Conservation (phyloP, 2,329 filamentous ascomycete genomes). For the Drechslera avenae region DNA sequence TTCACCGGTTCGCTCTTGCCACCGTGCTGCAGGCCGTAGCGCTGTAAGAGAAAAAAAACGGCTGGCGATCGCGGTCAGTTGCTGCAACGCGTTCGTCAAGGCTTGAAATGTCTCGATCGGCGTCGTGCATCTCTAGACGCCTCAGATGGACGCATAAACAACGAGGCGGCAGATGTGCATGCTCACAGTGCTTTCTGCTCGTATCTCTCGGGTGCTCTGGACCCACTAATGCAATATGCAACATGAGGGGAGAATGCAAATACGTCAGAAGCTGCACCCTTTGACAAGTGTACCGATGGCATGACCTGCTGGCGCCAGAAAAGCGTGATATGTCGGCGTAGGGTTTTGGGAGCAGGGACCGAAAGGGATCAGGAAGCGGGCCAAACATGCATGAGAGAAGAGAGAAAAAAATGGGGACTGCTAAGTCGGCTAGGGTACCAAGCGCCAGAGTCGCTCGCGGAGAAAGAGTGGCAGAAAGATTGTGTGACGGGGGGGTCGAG, state of each 20-base stretch:
- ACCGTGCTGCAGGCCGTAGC: constrained; percentile 46
- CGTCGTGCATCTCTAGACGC: constrained; percentile 33
- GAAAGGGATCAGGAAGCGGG: constrained; percentile 38
- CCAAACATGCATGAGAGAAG: constrained; percentile 26
- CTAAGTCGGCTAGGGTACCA: constrained; percentile 31
- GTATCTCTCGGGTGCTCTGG: constrained; percentile 36
- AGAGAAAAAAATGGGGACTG: constrained; percentile 36
- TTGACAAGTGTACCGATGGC: constrained; percentile 35
- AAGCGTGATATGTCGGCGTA: constrained; percentile 27
- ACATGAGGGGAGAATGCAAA: constrained; percentile 34
- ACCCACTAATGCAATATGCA: constrained; percentile 44
- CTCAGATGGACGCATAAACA: constrained; percentile 42
- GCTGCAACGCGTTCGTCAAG: constrained; percentile 41
- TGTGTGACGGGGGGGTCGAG: constrained; percentile 39
- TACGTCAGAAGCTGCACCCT: constrained; percentile 43
- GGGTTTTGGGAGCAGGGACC: constrained; percentile 12
- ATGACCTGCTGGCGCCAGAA: constrained; percentile 37
- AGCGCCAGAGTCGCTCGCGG: constrained; percentile 47
- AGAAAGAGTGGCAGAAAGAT: constrained; percentile 42
- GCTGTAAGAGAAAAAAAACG: constrained; percentile 37
- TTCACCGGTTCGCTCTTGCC: constrained; percentile 47
- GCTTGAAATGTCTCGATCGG: constrained; percentile 44
- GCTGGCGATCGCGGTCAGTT: constrained; percentile 41
- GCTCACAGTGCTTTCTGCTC: constrained; percentile 22
- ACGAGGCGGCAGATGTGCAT: constrained; percentile 37